Conservation (phyloP, 140 eudicot species). For the Ambrosia hybrid region DNA sequence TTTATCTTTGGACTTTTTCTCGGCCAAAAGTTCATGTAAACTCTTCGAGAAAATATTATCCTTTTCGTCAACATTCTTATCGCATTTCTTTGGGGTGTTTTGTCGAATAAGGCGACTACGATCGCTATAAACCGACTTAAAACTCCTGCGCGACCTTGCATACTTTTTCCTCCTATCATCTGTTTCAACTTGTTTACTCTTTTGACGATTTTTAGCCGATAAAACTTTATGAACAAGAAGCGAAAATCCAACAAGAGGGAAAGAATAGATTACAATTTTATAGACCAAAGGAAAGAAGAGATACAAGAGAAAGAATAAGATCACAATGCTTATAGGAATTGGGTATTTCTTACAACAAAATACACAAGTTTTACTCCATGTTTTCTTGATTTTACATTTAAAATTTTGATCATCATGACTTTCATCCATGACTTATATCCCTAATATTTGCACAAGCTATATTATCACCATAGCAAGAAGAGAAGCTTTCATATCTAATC, state of each 20-base stretch:
- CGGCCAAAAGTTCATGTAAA: constrained; percentile 31
- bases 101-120: constrained; percentile 30
- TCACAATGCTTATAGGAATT: constrained; percentile 29
- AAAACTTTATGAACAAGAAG: constrained; percentile 34
- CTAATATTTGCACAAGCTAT: constrained; percentile 11
- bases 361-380: constrained; percentile 34
- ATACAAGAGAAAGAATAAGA: constrained; percentile 46
- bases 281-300: constrained; percentile 50
- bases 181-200: constrained; percentile 18
- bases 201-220: constrained; percentile 20
- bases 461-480: constrained; percentile 11
- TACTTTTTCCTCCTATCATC: constrained; percentile 34
- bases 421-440: constrained; percentile 49
- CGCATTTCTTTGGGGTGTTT: constrained; percentile 29
- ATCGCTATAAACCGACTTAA: constrained; percentile 18
- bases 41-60: constrained; percentile 30
- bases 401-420: constrained; percentile 37
- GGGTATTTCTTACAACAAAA: constrained; percentile 42
- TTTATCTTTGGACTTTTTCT: constrained; percentile 42
- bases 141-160: constrained; percentile 35
- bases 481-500: constrained; percentile 13
- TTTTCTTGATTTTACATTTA: constrained; percentile 27
- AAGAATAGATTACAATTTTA: constrained; percentile 40
- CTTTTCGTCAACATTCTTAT: constrained; percentile 27
- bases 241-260: constrained; percentile 34